A percentile compares a stretch with the other conserved stretches of the same genome.
phyloP scores from a whole-genome alignment of 1,139 yeast genomes.

The Candida labiduridarum region DNA sequence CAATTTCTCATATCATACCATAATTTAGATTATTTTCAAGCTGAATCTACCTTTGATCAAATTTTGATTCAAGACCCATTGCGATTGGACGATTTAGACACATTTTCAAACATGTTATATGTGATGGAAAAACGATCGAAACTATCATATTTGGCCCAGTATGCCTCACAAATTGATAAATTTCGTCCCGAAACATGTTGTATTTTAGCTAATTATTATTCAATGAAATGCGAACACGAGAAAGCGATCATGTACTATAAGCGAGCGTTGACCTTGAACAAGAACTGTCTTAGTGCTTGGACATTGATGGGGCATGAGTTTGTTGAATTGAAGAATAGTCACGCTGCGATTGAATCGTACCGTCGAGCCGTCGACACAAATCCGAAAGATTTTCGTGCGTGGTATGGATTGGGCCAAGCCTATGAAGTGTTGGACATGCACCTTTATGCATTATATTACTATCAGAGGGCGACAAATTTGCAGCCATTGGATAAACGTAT shows the following conservation, averaged over 20 bases:
- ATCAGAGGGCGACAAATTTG: slow-evolving; percentile 85
- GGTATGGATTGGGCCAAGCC: slow-evolving; percentile 99
- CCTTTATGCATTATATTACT: slow-evolving; percentile 86
- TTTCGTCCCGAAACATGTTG: slow-evolving; percentile 96
- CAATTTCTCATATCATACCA: slow-evolving; percentile 82
- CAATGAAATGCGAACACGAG: slow-evolving; percentile 91
- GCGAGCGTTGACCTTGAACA: slow-evolving; percentile 81
- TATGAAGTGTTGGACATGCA: slow-evolving; percentile 97
- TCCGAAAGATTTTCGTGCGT: slow-evolving; percentile 88
- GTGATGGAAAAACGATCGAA: slow-evolving; percentile 91
- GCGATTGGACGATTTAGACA: slow-evolving; percentile 86
- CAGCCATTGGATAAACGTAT: slow-evolving; percentile 89
- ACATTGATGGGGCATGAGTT: slow-evolving; percentile 99
- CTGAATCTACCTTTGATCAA: slow-evolving; percentile 78
- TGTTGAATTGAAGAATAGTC: slow-evolving; percentile 92
- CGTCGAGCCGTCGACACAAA: slow-evolving; percentile 91
- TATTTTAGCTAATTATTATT: slow-evolving; percentile 89
- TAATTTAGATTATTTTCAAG: slow-evolving; percentile 74
- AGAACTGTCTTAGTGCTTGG: slow-evolving; percentile 91
- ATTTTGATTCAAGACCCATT: slow-evolving; percentile 79
- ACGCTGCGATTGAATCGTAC: slow-evolving; percentile 96
- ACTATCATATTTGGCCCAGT: slow-evolving; percentile 83
- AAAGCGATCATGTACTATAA: slow-evolving; percentile 92
- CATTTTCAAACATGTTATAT: slow-evolving; percentile 88
- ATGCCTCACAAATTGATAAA: slow-evolving; percentile 79